These are phyloP conservation scores for Aspergillus tubingensis DNA, from an alignment of 2,329 filamentous ascomycete species.

Conservation along the genomic window DNA sequence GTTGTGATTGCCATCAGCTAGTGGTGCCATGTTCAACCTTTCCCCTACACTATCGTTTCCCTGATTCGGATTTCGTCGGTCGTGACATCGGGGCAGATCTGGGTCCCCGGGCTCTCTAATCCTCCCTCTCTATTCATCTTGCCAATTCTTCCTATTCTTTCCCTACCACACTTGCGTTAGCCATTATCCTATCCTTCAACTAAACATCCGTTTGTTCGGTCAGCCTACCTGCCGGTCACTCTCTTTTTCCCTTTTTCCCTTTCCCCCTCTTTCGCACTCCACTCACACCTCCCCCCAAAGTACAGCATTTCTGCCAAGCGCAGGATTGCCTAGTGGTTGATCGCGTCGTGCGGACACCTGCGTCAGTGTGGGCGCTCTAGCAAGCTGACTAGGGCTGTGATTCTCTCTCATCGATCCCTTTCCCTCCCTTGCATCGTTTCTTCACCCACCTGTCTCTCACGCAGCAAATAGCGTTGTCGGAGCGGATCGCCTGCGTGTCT, in stretches of 20 bases:
- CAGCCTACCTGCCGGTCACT: neutral
- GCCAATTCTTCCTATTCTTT: neutral
- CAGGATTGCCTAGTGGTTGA: constrained; percentile 23
- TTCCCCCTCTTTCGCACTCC: constrained; percentile 5
- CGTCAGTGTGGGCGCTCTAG: constrained; percentile 24
- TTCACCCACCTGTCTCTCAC: constrained; percentile 15
- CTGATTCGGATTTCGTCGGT: constrained; percentile 22
- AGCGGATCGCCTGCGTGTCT: constrained; percentile 23
- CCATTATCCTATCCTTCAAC: neutral
- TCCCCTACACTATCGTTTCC: constrained; percentile 20
- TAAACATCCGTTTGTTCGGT: too few species aligned
- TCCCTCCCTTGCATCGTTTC: constrained; percentile 28
- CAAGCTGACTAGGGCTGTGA: constrained; percentile 26
- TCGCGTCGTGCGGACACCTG: constrained; percentile 29
- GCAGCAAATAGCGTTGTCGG: constrained; percentile 19
- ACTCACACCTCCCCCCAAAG: constrained; percentile 9
- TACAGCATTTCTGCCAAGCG: constrained; percentile 30
- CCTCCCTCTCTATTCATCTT: neutral
- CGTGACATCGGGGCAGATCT: constrained; percentile 13
- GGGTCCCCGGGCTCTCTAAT: neutral
- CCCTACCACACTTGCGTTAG: neutral
- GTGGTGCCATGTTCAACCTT: constrained; percentile 27
- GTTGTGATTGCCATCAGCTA: constrained; percentile 16
- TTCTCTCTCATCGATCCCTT: constrained; percentile 20
- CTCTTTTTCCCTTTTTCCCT: neutral